Evolutionary conservation across 306 rosid genomes (phyloP).

Genomic region (Arachis hypogaea): DNA sequence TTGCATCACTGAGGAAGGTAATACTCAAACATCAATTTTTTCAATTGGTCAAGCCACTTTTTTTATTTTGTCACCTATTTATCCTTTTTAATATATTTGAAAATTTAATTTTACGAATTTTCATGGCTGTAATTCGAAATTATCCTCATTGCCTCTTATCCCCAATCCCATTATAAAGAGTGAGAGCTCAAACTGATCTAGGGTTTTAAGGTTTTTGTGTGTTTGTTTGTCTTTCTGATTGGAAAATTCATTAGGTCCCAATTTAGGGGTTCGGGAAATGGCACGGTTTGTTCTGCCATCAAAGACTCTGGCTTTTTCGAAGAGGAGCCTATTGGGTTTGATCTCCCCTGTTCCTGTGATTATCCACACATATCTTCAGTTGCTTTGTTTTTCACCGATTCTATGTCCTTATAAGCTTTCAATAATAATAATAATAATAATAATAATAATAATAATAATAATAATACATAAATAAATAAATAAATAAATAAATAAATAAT

Average conservation of each 20-base stretch:
- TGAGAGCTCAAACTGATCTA: slow-evolving; percentile 33
- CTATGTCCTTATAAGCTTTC: neutral
- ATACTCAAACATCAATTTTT: slow-evolving; percentile 9
- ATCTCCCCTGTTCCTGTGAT: slow-evolving; percentile 47
- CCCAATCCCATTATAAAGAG: slow-evolving; percentile 34
- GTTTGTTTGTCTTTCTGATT: slow-evolving; percentile 19
- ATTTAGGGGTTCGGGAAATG: slow-evolving; percentile 42
- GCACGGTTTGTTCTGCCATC: slow-evolving; percentile 53
- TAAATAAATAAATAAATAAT: neutral
- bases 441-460: no score
- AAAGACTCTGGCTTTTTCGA: slow-evolving; percentile 41
- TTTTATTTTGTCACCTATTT: slow-evolving; percentile 8
- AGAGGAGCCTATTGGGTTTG: slow-evolving; percentile 45
- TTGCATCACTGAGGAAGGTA: slow-evolving; percentile 31
- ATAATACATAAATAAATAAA: no score
- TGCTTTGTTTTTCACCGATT: neutral
- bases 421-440: no score
- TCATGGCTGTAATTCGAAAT: slow-evolving; percentile 38
- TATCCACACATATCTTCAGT: slow-evolving; percentile 21
- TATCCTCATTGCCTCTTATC: slow-evolving; percentile 39
- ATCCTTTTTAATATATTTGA: neutral
- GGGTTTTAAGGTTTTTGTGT: slow-evolving; percentile 40
- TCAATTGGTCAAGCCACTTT: neutral
- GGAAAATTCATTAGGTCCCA: slow-evolving; percentile 13
- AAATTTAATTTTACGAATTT: slow-evolving; percentile 28